A percentile compares a stretch with the other conserved stretches of the same genome.
These are phyloP conservation scores for Rhodotorula diobovata DNA, from an alignment of 768 basidiomycete species.

Conservation along the genomic window DNA sequence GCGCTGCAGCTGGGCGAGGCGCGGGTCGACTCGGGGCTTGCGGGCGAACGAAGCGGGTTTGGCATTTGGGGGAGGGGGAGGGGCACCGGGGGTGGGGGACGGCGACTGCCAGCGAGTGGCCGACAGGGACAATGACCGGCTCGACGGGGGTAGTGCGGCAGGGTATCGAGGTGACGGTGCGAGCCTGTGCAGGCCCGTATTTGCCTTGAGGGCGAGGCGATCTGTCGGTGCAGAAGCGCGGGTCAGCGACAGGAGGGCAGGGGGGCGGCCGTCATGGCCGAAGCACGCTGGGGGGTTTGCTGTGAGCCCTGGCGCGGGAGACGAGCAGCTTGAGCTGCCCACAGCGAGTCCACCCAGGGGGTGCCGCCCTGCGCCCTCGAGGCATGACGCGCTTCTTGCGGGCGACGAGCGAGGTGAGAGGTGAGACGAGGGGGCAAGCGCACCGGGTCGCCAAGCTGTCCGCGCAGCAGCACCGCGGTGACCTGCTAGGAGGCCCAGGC, in stretches of 20 bases:
- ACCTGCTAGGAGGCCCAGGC: neutral
- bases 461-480: neutral
- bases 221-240: no score
- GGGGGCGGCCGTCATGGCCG: no score
- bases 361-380: no score
- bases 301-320: no score
- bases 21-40: neutral
- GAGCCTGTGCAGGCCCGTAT: no score
- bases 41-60: conserved; percentile 8
- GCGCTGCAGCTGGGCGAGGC: conserved; percentile 9
- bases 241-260: no score
- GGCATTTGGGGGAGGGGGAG: neutral
- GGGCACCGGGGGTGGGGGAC: neutral
- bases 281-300: no score
- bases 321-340: no score
- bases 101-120: neutral
- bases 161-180: no score
- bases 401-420: neutral
- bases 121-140: neutral
- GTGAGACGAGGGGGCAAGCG: neutral
- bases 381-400: neutral
- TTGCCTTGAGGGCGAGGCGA: no score
- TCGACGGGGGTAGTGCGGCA: no score
- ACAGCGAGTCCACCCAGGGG: no score
- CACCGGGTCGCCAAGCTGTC: neutral